These are phyloP conservation scores for Nadsonia fulvescens DNA, from an alignment of 805 yeast genomes.

Conservation along the genomic window DNA sequence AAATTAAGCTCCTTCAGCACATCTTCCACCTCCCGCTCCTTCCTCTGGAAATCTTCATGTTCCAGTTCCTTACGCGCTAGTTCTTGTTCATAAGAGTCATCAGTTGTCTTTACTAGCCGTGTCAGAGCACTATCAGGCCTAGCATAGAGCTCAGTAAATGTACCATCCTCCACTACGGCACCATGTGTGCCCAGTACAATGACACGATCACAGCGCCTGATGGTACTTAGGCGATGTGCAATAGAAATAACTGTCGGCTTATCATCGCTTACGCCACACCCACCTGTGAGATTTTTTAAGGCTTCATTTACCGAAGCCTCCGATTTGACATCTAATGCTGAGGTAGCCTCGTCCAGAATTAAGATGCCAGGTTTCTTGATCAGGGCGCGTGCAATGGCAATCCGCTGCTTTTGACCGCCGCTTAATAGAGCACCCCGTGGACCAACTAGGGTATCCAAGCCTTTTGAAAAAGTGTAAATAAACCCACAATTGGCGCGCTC, in stretches of 20 bases:
- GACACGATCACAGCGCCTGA: constrained; percentile 62
- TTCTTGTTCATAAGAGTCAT: not conserved
- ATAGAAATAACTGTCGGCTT: constrained; percentile 62
- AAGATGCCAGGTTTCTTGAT: constrained; percentile 63
- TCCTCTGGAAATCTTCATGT: constrained; percentile 17
- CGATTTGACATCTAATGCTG: constrained; percentile 78
- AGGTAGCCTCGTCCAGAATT: constrained; percentile 84
- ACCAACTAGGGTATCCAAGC: constrained; percentile 68
- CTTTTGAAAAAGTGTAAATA: constrained; percentile 59
- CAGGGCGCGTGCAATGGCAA: constrained; percentile 79
- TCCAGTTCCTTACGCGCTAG: constrained; percentile 18
- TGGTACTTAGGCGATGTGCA: constrained; percentile 83
- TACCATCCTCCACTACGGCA: constrained; percentile 54
- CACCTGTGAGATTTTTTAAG: constrained; percentile 34
- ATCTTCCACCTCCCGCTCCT: constrained; percentile 13
- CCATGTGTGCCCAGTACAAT: constrained; percentile 65
- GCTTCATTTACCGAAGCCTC: constrained; percentile 74
- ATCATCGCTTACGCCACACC: too few relatives aligned
- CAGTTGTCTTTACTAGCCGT: too few relatives aligned
- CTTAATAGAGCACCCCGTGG: constrained; percentile 76
- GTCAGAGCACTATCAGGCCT: constrained; percentile 29
- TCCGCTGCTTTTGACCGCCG: constrained; percentile 90
- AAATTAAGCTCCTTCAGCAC: constrained; percentile 10
- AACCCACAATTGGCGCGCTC: constrained; percentile 63
- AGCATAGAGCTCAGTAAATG: constrained; percentile 32